Evolutionary conservation across 2,329 filamentous ascomycete genomes (phyloP).

Genomic region (Ceratocystis albifundus): DNA sequence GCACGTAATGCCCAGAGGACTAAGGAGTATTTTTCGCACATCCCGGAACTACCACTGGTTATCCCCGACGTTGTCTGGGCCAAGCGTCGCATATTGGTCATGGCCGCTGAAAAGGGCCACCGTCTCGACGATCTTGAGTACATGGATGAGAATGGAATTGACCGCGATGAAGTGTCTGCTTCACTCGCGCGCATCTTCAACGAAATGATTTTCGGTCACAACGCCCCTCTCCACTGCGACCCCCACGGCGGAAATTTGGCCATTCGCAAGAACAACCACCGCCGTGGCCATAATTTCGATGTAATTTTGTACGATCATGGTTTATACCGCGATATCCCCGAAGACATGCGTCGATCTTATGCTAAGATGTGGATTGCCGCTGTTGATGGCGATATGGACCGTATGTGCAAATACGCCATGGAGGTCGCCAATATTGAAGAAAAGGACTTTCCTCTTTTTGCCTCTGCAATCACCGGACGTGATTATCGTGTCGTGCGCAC

Average conservation of each 20-base stretch:
- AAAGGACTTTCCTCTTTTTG: slow-evolving; percentile 87
- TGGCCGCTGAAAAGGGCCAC: slow-evolving; percentile 81
- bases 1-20: slow-evolving; percentile 72
- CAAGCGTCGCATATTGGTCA: slow-evolving; percentile 78
- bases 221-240: slow-evolving; percentile 87
- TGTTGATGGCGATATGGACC: slow-evolving; percentile 71
- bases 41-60: slow-evolving; percentile 66
- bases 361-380: slow-evolving; percentile 97
- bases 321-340: slow-evolving; percentile 83
- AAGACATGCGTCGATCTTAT: slow-evolving; percentile 67
- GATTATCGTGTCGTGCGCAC: slow-evolving; percentile 62
- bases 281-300: slow-evolving; percentile 67
- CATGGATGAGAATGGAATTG: slow-evolving; percentile 74
- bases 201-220: slow-evolving; percentile 94
- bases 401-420: slow-evolving; percentile 79
- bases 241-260: slow-evolving; percentile 95
- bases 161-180: slow-evolving; percentile 89
- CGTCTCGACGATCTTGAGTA: slow-evolving; percentile 82
- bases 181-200: slow-evolving; percentile 89
- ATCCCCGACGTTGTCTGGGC: slow-evolving; percentile 87
- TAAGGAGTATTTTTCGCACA: slow-evolving; percentile 64
- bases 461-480: slow-evolving; percentile 86
- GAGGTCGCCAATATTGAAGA: slow-evolving; percentile 84
- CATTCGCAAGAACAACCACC: slow-evolving; percentile 61
- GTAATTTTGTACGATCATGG: slow-evolving; percentile 95